phyloP scores from a whole-genome alignment of 108 stramenopile genomes.

The Fragilaria radians region DNA sequence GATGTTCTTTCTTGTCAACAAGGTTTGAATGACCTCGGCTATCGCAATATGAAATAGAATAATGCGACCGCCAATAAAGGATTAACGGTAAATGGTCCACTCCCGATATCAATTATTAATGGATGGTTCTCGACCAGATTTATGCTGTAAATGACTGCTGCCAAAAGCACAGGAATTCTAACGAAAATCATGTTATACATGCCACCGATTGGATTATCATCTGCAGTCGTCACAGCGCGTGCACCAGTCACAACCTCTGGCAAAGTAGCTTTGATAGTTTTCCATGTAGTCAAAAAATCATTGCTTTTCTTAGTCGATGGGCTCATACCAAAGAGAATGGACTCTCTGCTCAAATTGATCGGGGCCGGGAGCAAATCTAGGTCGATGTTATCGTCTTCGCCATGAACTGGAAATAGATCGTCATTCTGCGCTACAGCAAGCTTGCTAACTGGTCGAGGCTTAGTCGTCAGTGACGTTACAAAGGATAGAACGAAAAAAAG shows the following conservation, averaged over 20 bases:
- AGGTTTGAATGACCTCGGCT: no score
- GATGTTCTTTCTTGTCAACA: no score
- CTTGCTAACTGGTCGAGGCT: no score
- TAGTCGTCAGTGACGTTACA: no score
- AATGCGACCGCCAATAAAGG: conserved; percentile 24
- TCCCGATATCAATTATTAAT: conserved; percentile 48
- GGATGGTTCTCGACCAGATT: conserved; percentile 45
- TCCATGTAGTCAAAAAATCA: conserved; percentile 43
- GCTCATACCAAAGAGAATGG: conserved; percentile 54
- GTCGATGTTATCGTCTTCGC: neutral
- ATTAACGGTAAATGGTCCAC: conserved; percentile 48
- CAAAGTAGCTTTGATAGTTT: conserved; percentile 18
- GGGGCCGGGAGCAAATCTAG: conserved; percentile 37
- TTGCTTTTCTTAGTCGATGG: conserved; percentile 42
- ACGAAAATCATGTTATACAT: conserved; percentile 63
- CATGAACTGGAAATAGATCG: neutral
- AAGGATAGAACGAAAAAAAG: no score
- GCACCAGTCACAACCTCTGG: conserved; percentile 53
- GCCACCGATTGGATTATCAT: conserved; percentile 46
- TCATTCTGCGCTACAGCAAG: no score
- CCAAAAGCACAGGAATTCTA: conserved; percentile 38
- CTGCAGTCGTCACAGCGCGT: conserved; percentile 19
- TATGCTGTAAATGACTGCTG: conserved; percentile 34
- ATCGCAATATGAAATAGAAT: neutral
- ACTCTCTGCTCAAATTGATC: conserved; percentile 43